These are phyloP conservation scores for Bothriochloa decipiens DNA, from an alignment of 176 grass and related monocot genomes.

Conservation along the genomic window DNA sequence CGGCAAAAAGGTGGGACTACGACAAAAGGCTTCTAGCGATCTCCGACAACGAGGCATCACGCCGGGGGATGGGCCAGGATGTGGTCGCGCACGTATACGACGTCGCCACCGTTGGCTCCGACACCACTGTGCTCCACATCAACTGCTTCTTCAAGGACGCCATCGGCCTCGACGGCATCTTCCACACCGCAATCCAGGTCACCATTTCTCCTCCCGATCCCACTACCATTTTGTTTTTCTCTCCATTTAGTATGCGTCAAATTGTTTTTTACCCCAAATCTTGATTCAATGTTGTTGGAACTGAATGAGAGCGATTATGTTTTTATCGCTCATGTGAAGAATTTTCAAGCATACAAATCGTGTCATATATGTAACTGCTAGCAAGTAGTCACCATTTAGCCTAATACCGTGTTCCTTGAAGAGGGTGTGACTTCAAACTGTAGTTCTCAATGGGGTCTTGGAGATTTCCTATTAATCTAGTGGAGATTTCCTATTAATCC, in stretches of 20 bases:
- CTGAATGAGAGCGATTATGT: background rate
- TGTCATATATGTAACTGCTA: background rate
- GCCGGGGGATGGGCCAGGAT: slow-evolving; percentile 25
- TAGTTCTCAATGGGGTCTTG: background rate
- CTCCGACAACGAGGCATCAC: slow-evolving; percentile 16
- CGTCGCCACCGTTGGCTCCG: slow-evolving; percentile 42
- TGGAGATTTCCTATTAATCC: no score
- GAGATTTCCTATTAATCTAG: background rate
- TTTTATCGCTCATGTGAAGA: background rate
- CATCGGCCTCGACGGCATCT: slow-evolving; percentile 68
- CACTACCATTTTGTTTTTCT: no score
- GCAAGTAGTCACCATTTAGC: background rate
- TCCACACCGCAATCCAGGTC: slow-evolving; percentile 73
- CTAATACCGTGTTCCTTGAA: background rate
- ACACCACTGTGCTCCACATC: slow-evolving; percentile 58
- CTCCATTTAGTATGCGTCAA: background rate
- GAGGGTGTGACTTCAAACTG: background rate
- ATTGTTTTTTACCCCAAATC: background rate
- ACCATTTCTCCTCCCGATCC: background rate
- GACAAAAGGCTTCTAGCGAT: background rate
- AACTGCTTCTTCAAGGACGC: slow-evolving; percentile 69
- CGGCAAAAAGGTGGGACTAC: background rate
- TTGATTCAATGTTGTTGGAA: background rate
- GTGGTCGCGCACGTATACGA: slow-evolving; percentile 68
- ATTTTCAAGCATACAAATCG: background rate